Evolutionary conservation across 768 basidiomycete genomes (phyloP).

Genomic region (Panaeolus papilionaceus): DNA sequence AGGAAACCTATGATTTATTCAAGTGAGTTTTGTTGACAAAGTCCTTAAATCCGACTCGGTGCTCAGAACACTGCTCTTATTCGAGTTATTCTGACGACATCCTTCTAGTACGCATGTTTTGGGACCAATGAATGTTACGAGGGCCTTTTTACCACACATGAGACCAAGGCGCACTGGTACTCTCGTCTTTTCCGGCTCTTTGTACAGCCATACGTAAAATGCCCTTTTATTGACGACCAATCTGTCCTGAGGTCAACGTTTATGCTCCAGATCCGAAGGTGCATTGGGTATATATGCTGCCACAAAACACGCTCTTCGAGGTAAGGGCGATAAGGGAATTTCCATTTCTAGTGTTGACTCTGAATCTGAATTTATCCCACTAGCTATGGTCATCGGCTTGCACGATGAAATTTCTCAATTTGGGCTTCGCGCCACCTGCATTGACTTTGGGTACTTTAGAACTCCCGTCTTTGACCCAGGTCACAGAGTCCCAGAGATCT

Average conservation of each 20-base stretch:
- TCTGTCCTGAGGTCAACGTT: no score
- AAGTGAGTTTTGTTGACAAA: constrained; percentile 31
- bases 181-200: constrained; percentile 49
- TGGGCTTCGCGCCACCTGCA: constrained; percentile 42
- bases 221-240: not conserved
- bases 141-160: constrained; percentile 56
- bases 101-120: constrained; percentile 47
- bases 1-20: constrained; percentile 43
- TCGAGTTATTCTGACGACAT: no score
- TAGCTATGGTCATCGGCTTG: constrained; percentile 38
- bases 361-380: no score
- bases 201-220: constrained; percentile 41
- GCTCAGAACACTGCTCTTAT: no score
- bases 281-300: no score
- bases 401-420: constrained; percentile 43
- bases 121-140: constrained; percentile 48
- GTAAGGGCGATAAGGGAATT: no score
- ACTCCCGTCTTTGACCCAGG: constrained; percentile 35
- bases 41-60: no score
- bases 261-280: no score
- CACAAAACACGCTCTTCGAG: no score
- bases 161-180: constrained; percentile 46
- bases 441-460: constrained; percentile 47
- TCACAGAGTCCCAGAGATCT: constrained; percentile 32
- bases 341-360: no score